Percentiles rank a stretch among this genome's conserved stretches.
Conservation (phyloP, 192 early-diverging fungal species). For the Linnemannia hyalina region DNA sequence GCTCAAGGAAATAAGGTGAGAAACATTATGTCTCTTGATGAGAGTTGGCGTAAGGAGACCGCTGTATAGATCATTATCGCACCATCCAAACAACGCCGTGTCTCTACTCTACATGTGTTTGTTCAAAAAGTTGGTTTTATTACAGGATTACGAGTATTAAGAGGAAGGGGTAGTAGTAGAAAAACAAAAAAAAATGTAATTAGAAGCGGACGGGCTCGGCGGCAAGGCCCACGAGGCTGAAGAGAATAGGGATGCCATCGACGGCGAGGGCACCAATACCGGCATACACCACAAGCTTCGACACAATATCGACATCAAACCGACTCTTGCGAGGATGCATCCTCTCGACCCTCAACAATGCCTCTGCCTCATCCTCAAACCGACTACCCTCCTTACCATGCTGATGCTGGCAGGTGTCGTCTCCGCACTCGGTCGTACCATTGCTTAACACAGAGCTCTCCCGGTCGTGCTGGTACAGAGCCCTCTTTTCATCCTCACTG, state of each 20-base stretch:
- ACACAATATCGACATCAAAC: constrained; percentile 72
- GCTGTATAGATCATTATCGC: neutral
- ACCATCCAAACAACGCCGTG: too few species aligned
- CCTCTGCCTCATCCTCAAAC: constrained; percentile 52
- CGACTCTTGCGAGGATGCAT: constrained; percentile 60
- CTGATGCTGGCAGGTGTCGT: constrained; percentile 13
- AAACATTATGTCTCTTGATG: neutral
- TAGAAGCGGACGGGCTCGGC: constrained; percentile 32
- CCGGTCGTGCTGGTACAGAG: constrained; percentile 17
- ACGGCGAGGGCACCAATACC: constrained; percentile 67
- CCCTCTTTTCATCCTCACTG: constrained; percentile 17
- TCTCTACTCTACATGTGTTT: too few species aligned
- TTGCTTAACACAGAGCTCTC: constrained; percentile 41
- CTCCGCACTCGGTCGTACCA: constrained; percentile 29
- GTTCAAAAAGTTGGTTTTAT: neutral
- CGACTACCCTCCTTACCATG: constrained; percentile 1
- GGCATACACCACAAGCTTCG: constrained; percentile 71
- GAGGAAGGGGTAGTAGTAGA: neutral
- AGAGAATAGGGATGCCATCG: constrained; percentile 63
- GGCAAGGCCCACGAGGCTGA: constrained; percentile 57
- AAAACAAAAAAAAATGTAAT: neutral
- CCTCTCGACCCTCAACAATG: constrained; percentile 40
- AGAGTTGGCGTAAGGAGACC: neutral
- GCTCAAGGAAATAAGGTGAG: neutral
- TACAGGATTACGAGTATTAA: neutral